Percentiles rank a stretch among this genome's conserved stretches.
These are phyloP conservation scores for Neophaeococcomyces mojaviensis DNA, from an alignment of 2,329 filamentous ascomycete genomes.

Conservation along the genomic window DNA sequence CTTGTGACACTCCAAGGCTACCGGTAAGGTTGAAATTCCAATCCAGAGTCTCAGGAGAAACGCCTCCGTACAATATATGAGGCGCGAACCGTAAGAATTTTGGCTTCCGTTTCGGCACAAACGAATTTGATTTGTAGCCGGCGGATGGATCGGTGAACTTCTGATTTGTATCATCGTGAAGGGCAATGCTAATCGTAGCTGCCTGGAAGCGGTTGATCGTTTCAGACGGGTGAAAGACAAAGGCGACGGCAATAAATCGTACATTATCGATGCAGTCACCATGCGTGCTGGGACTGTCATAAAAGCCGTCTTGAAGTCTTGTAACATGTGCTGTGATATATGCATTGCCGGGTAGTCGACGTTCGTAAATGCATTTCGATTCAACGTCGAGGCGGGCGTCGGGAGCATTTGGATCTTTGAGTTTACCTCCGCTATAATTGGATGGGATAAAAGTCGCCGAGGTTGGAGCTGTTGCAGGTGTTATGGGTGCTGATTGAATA, in stretches of 20 bases:
- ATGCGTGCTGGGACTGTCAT: slow-evolving; percentile 36
- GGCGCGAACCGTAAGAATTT: slow-evolving; percentile 44
- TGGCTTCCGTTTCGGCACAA: slow-evolving; percentile 26
- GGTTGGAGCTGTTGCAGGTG: slow-evolving; percentile 2
- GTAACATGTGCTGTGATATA: slow-evolving; percentile 45
- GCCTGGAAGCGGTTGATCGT: slow-evolving; percentile 42
- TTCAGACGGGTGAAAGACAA: slow-evolving; percentile 43
- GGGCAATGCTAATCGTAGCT: slow-evolving; percentile 37
- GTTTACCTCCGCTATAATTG: neutral
- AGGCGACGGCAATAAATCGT: slow-evolving; percentile 43
- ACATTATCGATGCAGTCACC: slow-evolving; percentile 36
- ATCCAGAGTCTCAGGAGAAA: slow-evolving; percentile 42
- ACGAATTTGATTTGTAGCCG: neutral
- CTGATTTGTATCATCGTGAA: slow-evolving; percentile 24
- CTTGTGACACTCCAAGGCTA: slow-evolving; percentile 39
- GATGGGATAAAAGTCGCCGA: neutral
- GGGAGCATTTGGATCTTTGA: slow-evolving; percentile 30
- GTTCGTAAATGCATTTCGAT: slow-evolving; percentile 42
- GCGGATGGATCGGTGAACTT: slow-evolving; percentile 3
- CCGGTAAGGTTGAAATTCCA: slow-evolving; percentile 43
- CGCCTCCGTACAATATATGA: slow-evolving; percentile 41
- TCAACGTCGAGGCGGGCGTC: slow-evolving; percentile 32
- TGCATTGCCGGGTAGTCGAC: slow-evolving; percentile 39
- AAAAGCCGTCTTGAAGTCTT: slow-evolving; percentile 44
- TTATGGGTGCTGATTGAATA: slow-evolving; percentile 3